Conservation (phyloP, 192 early-diverging fungal genomes). For the Entomortierella chlamydospora region DNA sequence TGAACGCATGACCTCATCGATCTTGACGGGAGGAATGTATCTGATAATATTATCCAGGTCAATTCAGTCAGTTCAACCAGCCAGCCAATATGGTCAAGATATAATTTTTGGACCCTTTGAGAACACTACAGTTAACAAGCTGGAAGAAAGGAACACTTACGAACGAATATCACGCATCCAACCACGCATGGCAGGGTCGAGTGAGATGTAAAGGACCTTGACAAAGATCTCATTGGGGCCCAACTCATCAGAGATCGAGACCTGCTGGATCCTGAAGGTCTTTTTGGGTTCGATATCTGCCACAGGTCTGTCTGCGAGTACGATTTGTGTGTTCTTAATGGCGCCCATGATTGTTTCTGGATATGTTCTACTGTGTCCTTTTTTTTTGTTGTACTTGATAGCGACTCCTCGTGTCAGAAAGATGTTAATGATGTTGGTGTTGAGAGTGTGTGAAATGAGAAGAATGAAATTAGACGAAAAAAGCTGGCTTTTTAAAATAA, state of each 20-base stretch:
- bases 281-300: conserved; percentile 50
- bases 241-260: conserved; percentile 49
- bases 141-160: conserved; percentile 24
- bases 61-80: too few relatives aligned
- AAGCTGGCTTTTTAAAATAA: too few relatives aligned
- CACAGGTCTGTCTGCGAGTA: conserved; percentile 54
- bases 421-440: too few relatives aligned
- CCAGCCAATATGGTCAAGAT: too few relatives aligned
- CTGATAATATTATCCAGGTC: conserved; percentile 16
- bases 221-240: conserved; percentile 53
- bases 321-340: conserved; percentile 56
- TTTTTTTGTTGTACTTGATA: too few relatives aligned
- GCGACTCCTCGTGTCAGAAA: too few relatives aligned
- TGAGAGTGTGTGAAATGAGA: not conserved
- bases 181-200: conserved; percentile 64
- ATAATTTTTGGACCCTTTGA: too few relatives aligned
- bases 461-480: too few relatives aligned
- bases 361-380: too few relatives aligned
- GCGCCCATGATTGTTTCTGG: conserved; percentile 12
- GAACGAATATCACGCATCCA: conserved; percentile 60
- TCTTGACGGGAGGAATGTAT: conserved; percentile 55
- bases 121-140: too few relatives aligned
- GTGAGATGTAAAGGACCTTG: conserved; percentile 58
- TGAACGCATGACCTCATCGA: conserved; percentile 60
- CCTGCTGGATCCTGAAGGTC: conserved; percentile 53